These are phyloP conservation scores for Hanseniaspora vineae DNA, from an alignment of 805 yeast species.

Conservation along the genomic window DNA sequence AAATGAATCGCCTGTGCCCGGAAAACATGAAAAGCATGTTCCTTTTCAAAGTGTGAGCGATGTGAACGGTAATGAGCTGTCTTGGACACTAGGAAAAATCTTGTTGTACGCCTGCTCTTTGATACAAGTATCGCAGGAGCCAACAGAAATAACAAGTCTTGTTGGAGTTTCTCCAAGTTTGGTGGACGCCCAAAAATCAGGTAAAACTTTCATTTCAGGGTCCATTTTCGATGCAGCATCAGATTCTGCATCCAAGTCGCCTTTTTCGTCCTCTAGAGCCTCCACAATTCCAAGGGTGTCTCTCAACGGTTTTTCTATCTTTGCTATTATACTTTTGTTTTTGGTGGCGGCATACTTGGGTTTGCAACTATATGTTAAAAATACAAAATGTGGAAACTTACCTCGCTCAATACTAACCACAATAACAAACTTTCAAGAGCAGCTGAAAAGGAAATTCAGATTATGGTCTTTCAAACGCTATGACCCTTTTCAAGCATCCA, in stretches of 20 bases:
- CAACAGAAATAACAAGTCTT: too few species aligned
- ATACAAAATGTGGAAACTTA: neutral
- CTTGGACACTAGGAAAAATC: slow-evolving; percentile 93
- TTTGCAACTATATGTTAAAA: neutral
- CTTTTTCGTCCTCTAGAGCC: slow-evolving; percentile 1
- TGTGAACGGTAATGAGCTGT: slow-evolving; percentile 72
- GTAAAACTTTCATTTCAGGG: slow-evolving; percentile 18
- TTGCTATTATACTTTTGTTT: neutral
- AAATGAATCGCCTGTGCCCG: slow-evolving; percentile 7
- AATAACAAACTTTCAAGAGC: too few species aligned
- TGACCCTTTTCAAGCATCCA: too few species aligned
- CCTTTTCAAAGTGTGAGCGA: slow-evolving; percentile 76
- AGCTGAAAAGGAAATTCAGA: neutral
- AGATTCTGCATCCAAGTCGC: neutral
- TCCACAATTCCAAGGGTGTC: neutral
- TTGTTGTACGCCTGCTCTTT: slow-evolving; percentile 70
- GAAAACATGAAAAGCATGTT: slow-evolving; percentile 26
- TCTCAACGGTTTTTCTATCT: neutral
- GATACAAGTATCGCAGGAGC: slow-evolving; percentile 20
- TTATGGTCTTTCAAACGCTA: neutral
- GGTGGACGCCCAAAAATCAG: slow-evolving; percentile 8
- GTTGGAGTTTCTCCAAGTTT: slow-evolving; percentile 21
- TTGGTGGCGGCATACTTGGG: neutral
- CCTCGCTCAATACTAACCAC: too few species aligned
- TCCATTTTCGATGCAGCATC: slow-evolving; percentile 1